Base-by-base conservation (phyloP, 768 basidiomycete species). In the Leucosporidium creatinivorum region DNA sequence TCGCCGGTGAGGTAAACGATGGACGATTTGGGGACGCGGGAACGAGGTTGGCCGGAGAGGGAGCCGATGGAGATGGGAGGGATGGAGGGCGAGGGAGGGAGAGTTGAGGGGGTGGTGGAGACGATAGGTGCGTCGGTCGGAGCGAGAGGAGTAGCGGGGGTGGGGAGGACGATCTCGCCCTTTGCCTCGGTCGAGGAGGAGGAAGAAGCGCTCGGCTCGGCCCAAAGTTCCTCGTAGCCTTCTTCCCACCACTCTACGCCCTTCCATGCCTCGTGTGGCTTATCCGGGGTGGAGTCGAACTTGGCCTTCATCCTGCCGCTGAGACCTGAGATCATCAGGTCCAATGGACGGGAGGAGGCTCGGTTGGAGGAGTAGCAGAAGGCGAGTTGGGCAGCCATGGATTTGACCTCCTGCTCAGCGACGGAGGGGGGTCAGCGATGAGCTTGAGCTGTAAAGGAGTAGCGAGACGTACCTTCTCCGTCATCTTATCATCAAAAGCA, bases 1-100 rank as follows among this genome's bases (percentile, higher is more conserved):
- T 99, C 96, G 3, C 93, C 96, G 10, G 96, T 96, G 61, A 99
- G 85, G 78, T 99, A 99, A 49, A 98, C 83, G 62, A 96, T 81
- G 55, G 76, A 84, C 67, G 84, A 78, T 73, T 83, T 82, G 33
- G 61, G 58, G 13, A 25, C 21, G 25, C 58, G 33, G 28, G 67
- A 30, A 17, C 60, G 67, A 1, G 68, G 71, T 6, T 30, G 33
- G 30, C 62, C 67, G 19, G 59, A 39, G 54, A 47, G 39, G 26
- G 25, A 44, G 21, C 68, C 66, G 44, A 69, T 1, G 8, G 30
- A n/a, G 52, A 63, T n/a, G 44, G 44, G 54, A 5, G 31, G 49
- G 10, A 26, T 39, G 19, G 64, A 18, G 0, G 50, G 8, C 3
- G 28, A n/a, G 7, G 30, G 52, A 19, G 1, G 64, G 1, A 10